Conservation (phyloP, 2,329 filamentous ascomycete species). For the Ceratocystis diversiconidia region DNA sequence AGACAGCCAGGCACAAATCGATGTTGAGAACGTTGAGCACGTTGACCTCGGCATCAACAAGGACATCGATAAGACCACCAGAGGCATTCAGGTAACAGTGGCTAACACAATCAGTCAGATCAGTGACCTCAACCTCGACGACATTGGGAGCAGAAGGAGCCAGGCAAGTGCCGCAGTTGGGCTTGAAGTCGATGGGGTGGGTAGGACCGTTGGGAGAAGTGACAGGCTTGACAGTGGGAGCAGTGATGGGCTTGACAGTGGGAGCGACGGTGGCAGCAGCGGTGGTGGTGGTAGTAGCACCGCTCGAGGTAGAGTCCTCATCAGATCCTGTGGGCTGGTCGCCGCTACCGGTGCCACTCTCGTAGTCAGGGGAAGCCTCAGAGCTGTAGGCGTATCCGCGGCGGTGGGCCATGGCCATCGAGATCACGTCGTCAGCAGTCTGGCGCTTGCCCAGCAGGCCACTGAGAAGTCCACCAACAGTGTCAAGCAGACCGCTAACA, state of each 20-base stretch:
- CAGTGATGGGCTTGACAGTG: not conserved
- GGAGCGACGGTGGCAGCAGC: not conserved
- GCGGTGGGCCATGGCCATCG: slow-evolving; percentile 8
- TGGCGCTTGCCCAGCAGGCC: slow-evolving; percentile 15
- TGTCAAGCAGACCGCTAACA: slow-evolving; percentile 5
- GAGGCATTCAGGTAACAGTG: slow-evolving; percentile 15
- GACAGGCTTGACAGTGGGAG: not conserved
- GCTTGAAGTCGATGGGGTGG: slow-evolving; percentile 44
- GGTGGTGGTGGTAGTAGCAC: not conserved
- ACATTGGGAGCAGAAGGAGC: slow-evolving; percentile 4
- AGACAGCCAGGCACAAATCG: slow-evolving; percentile 17
- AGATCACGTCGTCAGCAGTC: slow-evolving; percentile 1
- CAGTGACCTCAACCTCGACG: slow-evolving; percentile 8
- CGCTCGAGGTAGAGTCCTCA: not conserved
- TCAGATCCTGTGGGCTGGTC: not conserved
- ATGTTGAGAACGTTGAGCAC: slow-evolving; percentile 22
- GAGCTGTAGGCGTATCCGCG: not conserved
- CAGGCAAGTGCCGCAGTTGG: slow-evolving; percentile 26
- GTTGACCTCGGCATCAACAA: slow-evolving; percentile 17
- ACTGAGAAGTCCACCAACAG: slow-evolving; percentile 7
- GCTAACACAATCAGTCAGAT: slow-evolving; percentile 15
- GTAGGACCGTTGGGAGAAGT: slow-evolving; percentile 31
- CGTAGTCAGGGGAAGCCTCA: not conserved
- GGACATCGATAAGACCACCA: slow-evolving; percentile 12
- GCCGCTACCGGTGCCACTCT: not conserved